A percentile compares a stretch with the other conserved stretches of the same genome.
Evolutionary conservation across 75 land plant species (phyloP).

Genomic region (Cunninghamia lanceolata): DNA sequence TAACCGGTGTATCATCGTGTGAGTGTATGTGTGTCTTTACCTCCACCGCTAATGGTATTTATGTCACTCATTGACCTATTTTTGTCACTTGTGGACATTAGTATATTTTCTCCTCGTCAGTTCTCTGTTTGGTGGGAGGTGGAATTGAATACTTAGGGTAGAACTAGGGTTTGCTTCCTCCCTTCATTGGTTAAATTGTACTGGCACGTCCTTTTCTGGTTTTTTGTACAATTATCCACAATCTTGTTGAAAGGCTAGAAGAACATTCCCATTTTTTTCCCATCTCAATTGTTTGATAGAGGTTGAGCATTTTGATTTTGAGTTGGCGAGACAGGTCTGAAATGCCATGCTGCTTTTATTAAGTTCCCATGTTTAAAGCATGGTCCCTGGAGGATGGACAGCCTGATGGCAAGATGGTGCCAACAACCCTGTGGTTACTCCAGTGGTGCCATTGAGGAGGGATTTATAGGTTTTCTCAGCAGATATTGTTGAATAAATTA

Average conservation of each 20-base stretch:
- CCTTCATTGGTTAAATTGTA: not conserved
- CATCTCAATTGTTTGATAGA: not conserved
- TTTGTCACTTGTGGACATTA: not conserved
- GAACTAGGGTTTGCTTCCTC: not conserved
- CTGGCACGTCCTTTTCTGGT: not conserved
- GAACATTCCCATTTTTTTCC: not conserved
- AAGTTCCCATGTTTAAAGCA: not conserved
- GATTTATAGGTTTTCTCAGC: not conserved
- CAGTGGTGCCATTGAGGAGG: not conserved
- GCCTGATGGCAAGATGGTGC: not conserved
- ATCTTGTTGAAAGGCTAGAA: not conserved
- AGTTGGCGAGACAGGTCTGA: too few species aligned
- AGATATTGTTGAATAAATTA: not conserved
- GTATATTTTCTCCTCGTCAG: not conserved
- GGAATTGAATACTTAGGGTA: not conserved
- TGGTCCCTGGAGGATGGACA: not conserved
- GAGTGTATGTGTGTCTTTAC: too few species aligned
- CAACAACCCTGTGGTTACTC: not conserved
- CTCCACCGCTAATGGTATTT: not conserved
- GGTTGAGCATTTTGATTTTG: too few species aligned
- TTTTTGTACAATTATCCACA: not conserved
- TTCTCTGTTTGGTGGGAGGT: not conserved
- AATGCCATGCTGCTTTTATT: not conserved
- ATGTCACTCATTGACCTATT: not conserved
- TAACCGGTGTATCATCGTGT: not conserved